Evolutionary conservation across 2,329 filamentous ascomycete species (phyloP), one percentile per base, ranked within the genome.

Genomic region (Triangularia verruculosa): DNA sequence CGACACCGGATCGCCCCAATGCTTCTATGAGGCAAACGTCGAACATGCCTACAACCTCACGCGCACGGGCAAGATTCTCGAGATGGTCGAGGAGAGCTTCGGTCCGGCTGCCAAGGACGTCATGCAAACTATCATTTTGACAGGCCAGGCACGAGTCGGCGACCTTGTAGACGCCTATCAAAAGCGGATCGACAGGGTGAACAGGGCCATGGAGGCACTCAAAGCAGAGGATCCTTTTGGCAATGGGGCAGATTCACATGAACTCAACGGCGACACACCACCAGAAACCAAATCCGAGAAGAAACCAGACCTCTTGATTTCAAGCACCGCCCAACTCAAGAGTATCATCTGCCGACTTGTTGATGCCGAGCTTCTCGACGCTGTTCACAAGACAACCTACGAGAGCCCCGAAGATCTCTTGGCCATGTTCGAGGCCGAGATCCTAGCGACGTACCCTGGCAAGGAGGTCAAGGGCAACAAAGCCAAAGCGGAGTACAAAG

Each of bases 21-120:
- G 90, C 24, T 87, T 86, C 73, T 99, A 98, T 78, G 91, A 97
- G 74, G 90, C 92, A 64, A 93, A 97, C 71, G 82, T 88, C 73
- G 81, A 87, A 69, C 86, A 89, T 66, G 91, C 92, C 67, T 98
- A 98, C 77, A 89, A 89, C 69, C 82, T 97, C 52, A 81, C 93
- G 39, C 90, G 95, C 63, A 86, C 86, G 3, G 93, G 92, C 52
- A 95, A 92, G 76, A 90, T 97, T 43, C 79, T 95, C 27, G 86
- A 93, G 67, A 81, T 92, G 64, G 84, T 95, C 52, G 87, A 92
- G 69, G 83, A 83, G 32, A 86, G 89, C 69, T 89, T 92, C 73
- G 94, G 93, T 17, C 79, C 82, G n/a, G 83, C 87, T 66, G 92
- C 92, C 28, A 86, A 87, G 62, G 86, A 88, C 66, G 81, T 97